These are phyloP conservation scores for Fraxinus greggii DNA, from an alignment of 305 asterid genomes.

Conservation along the genomic window DNA sequence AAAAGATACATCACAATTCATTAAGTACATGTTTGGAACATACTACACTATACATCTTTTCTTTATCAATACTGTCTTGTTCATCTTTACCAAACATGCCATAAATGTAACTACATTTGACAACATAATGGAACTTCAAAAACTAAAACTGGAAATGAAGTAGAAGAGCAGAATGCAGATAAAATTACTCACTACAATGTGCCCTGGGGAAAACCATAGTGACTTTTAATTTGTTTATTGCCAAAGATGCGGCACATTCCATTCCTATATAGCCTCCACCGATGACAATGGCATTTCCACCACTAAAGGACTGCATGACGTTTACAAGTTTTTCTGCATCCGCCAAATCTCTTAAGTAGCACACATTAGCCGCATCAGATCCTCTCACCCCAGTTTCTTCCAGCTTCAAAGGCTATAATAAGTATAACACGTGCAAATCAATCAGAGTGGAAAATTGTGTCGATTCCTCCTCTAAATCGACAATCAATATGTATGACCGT, in stretches of 20 bases:
- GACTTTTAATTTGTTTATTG: constrained; percentile 61
- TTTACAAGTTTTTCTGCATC: constrained; percentile 71
- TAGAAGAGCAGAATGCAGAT: background rate
- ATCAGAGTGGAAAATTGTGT: background rate
- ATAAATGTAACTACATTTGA: background rate
- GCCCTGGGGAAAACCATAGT: constrained; percentile 89
- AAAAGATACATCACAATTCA: too few species aligned
- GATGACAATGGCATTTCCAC: constrained; percentile 76
- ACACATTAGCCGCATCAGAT: constrained; percentile 70
- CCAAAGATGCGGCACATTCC: constrained; percentile 90
- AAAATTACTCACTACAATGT: constrained; percentile 63
- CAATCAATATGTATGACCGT: background rate
- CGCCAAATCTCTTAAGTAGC: constrained; percentile 69
- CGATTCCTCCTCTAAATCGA: background rate
- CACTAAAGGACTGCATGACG: constrained; percentile 56
- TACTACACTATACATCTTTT: background rate
- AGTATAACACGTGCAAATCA: constrained; percentile 23
- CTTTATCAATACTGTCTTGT: background rate
- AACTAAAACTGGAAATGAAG: background rate
- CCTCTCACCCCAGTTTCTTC: constrained; percentile 83
- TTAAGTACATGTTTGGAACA: background rate
- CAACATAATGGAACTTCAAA: background rate
- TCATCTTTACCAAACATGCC: background rate
- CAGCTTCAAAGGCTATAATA: constrained; percentile 66
- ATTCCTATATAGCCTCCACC: constrained; percentile 93